These are phyloP conservation scores for Xylaria grammica DNA, from an alignment of 495 filamentous ascomycete species.

Conservation along the genomic window DNA sequence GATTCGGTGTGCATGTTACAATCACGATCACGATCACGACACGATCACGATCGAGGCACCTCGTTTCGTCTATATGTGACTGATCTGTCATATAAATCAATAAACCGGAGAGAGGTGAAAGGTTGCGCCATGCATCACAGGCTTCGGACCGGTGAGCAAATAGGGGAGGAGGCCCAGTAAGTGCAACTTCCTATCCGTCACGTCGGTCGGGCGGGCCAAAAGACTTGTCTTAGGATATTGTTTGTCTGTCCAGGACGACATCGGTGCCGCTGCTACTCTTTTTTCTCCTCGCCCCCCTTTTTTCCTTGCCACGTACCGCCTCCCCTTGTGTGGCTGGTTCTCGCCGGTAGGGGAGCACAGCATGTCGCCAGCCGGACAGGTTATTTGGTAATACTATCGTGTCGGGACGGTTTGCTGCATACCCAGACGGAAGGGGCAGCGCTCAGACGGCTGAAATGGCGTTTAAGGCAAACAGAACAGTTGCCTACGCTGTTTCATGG, in stretches of 20 bases:
- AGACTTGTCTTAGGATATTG: neutral
- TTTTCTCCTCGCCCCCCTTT: neutral
- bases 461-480: neutral
- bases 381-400: neutral
- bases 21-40: too few relatives aligned
- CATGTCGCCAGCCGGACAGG: neutral
- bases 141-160: neutral
- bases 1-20: neutral
- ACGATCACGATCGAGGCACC: neutral
- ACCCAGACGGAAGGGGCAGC: neutral
- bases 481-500: neutral
- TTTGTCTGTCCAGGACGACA: too few relatives aligned
- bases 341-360: conserved; percentile 1
- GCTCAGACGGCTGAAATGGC: neutral
- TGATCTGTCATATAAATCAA: neutral
- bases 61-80: neutral
- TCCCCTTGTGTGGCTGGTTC: neutral
- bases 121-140: neutral
- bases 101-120: neutral
- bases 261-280: too few relatives aligned
- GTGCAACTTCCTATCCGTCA: neutral
- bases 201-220: neutral
- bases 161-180: neutral
- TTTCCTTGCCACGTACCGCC: neutral
- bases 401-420: neutral